Conservation (phyloP, 805 yeast genomes). For the Diddensiella santjacobensis region DNA sequence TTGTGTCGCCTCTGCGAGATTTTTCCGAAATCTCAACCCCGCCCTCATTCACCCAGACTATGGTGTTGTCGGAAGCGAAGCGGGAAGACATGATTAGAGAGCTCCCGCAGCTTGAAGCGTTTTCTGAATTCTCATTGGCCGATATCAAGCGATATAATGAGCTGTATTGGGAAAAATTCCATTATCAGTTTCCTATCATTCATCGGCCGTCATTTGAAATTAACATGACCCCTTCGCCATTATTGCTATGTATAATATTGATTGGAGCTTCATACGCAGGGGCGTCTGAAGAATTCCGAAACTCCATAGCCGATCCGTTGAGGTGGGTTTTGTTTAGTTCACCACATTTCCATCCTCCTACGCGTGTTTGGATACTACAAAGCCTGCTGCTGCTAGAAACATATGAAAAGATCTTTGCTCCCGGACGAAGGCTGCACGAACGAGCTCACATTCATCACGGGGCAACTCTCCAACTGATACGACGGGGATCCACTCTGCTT, state of each 20-base stretch:
- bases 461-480: slow-evolving; percentile 68
- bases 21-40: slow-evolving; percentile 31
- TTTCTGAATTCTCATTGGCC: slow-evolving; percentile 15
- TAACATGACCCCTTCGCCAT: slow-evolving; percentile 43
- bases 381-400: slow-evolving; percentile 66
- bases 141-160: slow-evolving; percentile 26
- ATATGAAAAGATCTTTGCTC: slow-evolving; percentile 68
- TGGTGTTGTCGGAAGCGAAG: slow-evolving; percentile 32
- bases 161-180: slow-evolving; percentile 56
- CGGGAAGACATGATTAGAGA: slow-evolving; percentile 23
- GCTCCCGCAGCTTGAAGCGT: slow-evolving; percentile 33
- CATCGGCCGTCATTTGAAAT: slow-evolving; percentile 58
- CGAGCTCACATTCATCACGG: slow-evolving; percentile 84
- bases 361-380: slow-evolving; percentile 71
- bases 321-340: slow-evolving; percentile 68
- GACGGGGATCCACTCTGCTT: slow-evolving; percentile 52
- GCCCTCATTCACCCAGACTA: slow-evolving; percentile 32
- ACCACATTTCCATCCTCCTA: slow-evolving; percentile 72
- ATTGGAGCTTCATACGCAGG: slow-evolving; percentile 47
- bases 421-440: slow-evolving; percentile 66
- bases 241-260: slow-evolving; percentile 51
- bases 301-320: slow-evolving; percentile 51
- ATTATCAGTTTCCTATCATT: slow-evolving; percentile 54
- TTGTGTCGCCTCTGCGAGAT: slow-evolving; percentile 13
- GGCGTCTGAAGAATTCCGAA: slow-evolving; percentile 36